phyloP scores from a whole-genome alignment of 2,329 filamentous ascomycete genomes.

The Colletotrichum godetiae region DNA sequence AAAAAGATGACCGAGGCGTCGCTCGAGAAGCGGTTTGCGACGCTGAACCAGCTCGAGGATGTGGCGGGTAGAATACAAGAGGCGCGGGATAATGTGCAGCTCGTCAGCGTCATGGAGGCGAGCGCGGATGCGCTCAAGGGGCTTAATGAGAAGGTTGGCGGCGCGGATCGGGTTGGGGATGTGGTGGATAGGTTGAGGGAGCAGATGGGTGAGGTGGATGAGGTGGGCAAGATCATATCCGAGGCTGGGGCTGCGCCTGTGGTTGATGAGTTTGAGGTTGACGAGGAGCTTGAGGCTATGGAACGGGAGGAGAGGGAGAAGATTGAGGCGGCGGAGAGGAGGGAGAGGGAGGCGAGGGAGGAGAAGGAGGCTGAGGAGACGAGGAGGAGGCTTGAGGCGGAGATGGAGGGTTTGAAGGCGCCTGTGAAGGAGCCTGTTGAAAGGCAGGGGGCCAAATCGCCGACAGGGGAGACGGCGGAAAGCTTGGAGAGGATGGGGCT shows the following conservation, averaged over 20 bases:
- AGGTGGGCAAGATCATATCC: slow-evolving; percentile 81
- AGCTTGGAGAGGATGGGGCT: slow-evolving; percentile 53
- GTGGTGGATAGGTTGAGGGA: slow-evolving; percentile 81
- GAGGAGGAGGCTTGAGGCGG: slow-evolving; percentile 59
- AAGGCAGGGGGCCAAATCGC: slow-evolving; percentile 42
- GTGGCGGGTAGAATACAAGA: slow-evolving; percentile 87
- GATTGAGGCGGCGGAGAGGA: slow-evolving; percentile 55
- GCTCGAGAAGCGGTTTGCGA: slow-evolving; percentile 77
- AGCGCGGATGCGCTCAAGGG: slow-evolving; percentile 77
- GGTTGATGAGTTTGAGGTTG: slow-evolving; percentile 85
- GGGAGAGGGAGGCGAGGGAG: slow-evolving; percentile 56
- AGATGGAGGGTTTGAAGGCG: slow-evolving; percentile 20
- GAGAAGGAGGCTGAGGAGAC: slow-evolving; percentile 62
- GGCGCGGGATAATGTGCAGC: slow-evolving; percentile 84
- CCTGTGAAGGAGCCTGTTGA: slow-evolving; percentile 15
- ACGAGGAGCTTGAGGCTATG: slow-evolving; percentile 86
- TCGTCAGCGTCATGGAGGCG: slow-evolving; percentile 85
- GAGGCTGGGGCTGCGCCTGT: slow-evolving; percentile 62
- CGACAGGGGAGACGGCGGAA: slow-evolving; percentile 44
- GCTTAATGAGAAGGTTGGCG: slow-evolving; percentile 83
- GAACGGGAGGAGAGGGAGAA: slow-evolving; percentile 69
- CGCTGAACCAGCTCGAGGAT: slow-evolving; percentile 84
- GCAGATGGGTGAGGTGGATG: slow-evolving; percentile 85
- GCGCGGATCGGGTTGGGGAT: slow-evolving; percentile 78
- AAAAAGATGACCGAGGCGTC: slow-evolving; percentile 85